A percentile compares a stretch with the other conserved stretches of the same genome.
Conservation (phyloP, 106 monocot species). For the Acanthochlamys bracteata region DNA sequence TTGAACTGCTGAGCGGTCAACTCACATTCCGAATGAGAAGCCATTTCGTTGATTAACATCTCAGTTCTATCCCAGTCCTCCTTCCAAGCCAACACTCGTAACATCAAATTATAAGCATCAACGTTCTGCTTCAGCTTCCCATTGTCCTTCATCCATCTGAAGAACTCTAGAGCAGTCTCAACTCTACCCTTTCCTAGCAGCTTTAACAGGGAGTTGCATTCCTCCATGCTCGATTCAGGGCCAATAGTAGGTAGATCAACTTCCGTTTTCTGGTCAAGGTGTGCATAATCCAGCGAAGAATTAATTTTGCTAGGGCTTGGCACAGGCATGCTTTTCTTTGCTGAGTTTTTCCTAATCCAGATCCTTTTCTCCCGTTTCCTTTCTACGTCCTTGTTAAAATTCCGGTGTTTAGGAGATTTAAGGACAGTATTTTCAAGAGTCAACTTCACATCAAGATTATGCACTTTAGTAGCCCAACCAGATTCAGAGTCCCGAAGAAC, state of each 20-base stretch:
- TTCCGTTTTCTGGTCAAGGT: constrained; percentile 15
- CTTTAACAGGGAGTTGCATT: constrained; percentile 60
- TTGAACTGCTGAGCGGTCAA: constrained; percentile 56
- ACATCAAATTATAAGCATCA: constrained; percentile 54
- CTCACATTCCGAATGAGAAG: constrained; percentile 36
- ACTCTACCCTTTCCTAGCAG: constrained; percentile 43
- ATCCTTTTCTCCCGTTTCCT: too few relatives aligned
- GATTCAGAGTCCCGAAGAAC: too few relatives aligned
- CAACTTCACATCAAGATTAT: too few relatives aligned
- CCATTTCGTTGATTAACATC: constrained; percentile 59
- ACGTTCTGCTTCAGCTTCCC: constrained; percentile 67
- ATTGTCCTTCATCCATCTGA: constrained; percentile 77
- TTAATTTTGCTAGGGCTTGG: constrained; percentile 13
- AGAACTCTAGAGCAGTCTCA: constrained; percentile 45
- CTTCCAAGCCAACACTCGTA: constrained; percentile 61
- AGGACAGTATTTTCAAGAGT: too few relatives aligned
- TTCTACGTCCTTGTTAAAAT: too few relatives aligned
- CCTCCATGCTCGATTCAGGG: constrained; percentile 31
- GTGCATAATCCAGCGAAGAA: constrained; percentile 5
- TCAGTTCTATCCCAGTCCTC: constrained; percentile 66
- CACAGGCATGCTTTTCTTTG: constrained; percentile 4
- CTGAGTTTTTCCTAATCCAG: too few relatives aligned
- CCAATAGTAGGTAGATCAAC: constrained; percentile 28
- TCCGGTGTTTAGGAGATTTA: too few relatives aligned
- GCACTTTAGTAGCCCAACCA: too few relatives aligned